Conservation (phyloP, 23 red algal genomes). For the Gracilariopsis chorda region DNA sequence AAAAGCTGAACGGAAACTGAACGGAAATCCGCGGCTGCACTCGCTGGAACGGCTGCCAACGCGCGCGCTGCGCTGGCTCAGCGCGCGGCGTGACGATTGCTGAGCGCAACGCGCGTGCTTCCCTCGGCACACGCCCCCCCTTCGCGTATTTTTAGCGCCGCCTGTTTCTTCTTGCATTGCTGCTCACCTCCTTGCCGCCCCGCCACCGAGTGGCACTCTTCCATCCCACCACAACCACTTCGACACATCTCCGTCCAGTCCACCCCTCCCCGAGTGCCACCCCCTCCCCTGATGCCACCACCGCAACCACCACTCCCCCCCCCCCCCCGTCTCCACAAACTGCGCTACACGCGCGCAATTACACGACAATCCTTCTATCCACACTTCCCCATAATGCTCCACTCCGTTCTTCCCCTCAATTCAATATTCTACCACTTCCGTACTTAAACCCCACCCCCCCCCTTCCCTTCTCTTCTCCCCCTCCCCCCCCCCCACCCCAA, state of each 20-base stretch:
- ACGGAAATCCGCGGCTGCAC: not conserved
- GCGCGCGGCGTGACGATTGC: not conserved
- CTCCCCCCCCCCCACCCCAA: not conserved
- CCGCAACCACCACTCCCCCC: not conserved
- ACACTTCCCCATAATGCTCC: not conserved
- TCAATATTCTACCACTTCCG: not conserved
- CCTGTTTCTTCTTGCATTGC: too few species aligned
- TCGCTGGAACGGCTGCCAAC: not conserved
- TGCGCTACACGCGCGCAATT: not conserved
- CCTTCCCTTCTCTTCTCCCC: not conserved
- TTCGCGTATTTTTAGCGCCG: too few species aligned
- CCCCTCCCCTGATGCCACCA: not conserved
- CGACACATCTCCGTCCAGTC: too few species aligned
- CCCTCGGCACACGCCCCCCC: not conserved
- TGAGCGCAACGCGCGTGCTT: not conserved
- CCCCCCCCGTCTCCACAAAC: not conserved
- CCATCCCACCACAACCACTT: too few species aligned
- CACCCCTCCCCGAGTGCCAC: too few species aligned
- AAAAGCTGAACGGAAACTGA: not conserved
- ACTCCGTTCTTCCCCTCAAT: too few species aligned
- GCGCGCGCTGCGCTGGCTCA: conserved; percentile 1
- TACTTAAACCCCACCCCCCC: not conserved
- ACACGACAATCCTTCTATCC: not conserved
- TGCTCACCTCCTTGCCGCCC: too few species aligned
- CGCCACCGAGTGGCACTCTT: too few species aligned